These are phyloP conservation scores for Artomyces pyxidatus DNA, from an alignment of 768 basidiomycete species.

Conservation along the genomic window DNA sequence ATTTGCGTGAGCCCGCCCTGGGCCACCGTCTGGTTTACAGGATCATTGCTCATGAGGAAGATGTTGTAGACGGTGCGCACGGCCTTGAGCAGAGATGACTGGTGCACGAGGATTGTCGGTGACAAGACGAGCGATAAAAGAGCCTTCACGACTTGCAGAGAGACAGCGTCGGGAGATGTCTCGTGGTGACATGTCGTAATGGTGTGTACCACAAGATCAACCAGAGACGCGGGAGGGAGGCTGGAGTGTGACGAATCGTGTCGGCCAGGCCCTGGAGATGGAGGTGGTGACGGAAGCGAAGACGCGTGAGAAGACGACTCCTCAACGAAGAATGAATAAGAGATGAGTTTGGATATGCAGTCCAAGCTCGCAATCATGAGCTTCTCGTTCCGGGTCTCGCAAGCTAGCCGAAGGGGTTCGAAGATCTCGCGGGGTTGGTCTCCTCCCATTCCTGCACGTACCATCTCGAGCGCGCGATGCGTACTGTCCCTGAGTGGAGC, in stretches of 20 bases:
- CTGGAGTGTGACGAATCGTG: constrained; percentile 34
- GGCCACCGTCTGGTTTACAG: constrained; percentile 95
- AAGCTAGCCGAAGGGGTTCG: constrained; percentile 91
- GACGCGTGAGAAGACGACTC: constrained; percentile 31
- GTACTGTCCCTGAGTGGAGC: constrained; percentile 75
- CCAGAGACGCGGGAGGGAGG: constrained; percentile 63
- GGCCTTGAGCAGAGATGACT: constrained; percentile 91
- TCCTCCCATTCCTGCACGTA: constrained; percentile 66
- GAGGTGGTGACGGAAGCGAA: constrained; percentile 63
- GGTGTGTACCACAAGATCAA: constrained; percentile 91
- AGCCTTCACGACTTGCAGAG: constrained; percentile 94
- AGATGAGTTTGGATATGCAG: constrained; percentile 95
- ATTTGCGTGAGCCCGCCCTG: constrained; percentile 98
- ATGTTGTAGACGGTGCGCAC: constrained; percentile 98
- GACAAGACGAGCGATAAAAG: constrained; percentile 86
- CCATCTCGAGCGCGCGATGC: constrained; percentile 73
- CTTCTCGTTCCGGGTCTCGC: constrained; percentile 90
- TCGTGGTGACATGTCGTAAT: constrained; percentile 90
- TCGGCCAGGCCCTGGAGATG: constrained; percentile 49
- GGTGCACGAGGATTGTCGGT: constrained; percentile 81
- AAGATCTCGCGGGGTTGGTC: constrained; percentile 83
- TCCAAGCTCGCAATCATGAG: constrained; percentile 96
- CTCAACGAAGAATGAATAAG: constrained; percentile 94
- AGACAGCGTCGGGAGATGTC: constrained; percentile 81
- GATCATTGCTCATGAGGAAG: constrained; percentile 83